phyloP scores from a whole-genome alignment of 1,284 basidiomycete species.

The Thelephora terrestris region DNA sequence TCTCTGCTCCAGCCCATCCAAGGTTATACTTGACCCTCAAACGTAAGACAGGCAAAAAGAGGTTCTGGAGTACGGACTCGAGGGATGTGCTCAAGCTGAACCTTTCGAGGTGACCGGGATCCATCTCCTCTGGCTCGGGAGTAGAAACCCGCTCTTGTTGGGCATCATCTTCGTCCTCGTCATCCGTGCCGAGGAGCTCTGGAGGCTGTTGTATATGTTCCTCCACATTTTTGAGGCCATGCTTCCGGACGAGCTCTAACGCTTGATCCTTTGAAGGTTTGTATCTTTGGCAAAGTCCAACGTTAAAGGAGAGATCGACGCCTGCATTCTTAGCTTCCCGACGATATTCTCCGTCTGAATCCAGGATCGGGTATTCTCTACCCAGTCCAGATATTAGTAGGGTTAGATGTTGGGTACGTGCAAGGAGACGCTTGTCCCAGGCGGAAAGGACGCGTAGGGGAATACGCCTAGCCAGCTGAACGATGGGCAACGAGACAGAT shows the following conservation, averaged over 20 bases:
- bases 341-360: conserved; percentile 28
- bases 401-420: conserved; percentile 39
- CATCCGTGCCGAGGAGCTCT: conserved; percentile 6
- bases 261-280: conserved; percentile 43
- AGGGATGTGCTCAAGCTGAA: conserved; percentile 52
- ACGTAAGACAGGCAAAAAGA: conserved; percentile 41
- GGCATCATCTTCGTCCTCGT: conserved; percentile 7
- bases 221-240: conserved; percentile 30
- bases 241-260: conserved; percentile 35
- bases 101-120: conserved; percentile 30
- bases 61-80: conserved; percentile 43
- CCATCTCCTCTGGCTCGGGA: conserved; percentile 3
- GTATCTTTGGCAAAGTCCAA: conserved; percentile 43
- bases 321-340: conserved; percentile 21
- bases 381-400: conserved; percentile 48
- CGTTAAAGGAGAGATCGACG: conserved; percentile 36
- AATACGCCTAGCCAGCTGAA: conserved; percentile 35
- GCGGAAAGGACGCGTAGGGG: conserved; percentile 47
- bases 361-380: conserved; percentile 39
- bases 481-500: conserved; percentile 43
- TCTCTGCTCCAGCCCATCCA: conserved; percentile 56
- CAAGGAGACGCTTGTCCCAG: conserved; percentile 50
- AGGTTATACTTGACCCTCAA: conserved; percentile 38
- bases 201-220: neutral
- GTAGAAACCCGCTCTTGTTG: conserved; percentile 5